These are phyloP conservation scores for Neurospora sp. DNA, from an alignment of 495 filamentous ascomycete species.

Conservation along the genomic window DNA sequence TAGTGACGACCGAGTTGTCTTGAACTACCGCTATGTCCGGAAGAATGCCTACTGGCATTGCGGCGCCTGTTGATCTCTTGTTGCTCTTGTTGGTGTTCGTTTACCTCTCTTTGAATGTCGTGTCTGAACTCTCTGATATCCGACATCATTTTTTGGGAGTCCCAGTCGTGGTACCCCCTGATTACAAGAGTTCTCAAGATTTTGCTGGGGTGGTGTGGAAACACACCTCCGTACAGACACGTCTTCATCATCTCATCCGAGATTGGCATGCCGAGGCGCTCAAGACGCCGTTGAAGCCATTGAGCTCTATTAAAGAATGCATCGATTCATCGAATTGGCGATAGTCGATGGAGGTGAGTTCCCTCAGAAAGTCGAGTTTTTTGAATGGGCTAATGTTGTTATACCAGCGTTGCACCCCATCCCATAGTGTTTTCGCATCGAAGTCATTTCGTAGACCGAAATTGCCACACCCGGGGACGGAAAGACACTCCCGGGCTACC, in stretches of 20 bases:
- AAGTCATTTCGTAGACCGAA: too few relatives aligned
- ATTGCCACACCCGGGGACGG: not conserved
- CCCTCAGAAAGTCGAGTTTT: not conserved
- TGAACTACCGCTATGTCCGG: not conserved
- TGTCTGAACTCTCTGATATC: not conserved
- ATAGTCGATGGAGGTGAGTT: not conserved
- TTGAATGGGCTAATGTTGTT: fast-evolving
- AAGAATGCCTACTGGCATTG: not conserved
- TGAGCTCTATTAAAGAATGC: not conserved
- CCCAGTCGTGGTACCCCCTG: fast-evolving
- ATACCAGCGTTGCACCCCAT: not conserved
- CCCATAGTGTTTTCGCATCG: not conserved
- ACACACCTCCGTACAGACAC: not conserved
- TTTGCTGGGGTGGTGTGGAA: not conserved
- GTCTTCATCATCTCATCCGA: not conserved
- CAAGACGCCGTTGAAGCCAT: not conserved
- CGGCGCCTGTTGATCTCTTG: not conserved
- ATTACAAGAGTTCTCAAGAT: fast-evolving
- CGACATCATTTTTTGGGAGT: not conserved
- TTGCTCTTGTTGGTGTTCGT: not conserved
- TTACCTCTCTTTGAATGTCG: too few relatives aligned
- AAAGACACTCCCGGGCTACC: fast-evolving
- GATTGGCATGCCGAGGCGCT: not conserved
- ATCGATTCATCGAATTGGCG: not conserved
- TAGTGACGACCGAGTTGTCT: not conserved